Conservation (phyloP, 805 yeast species). For the Hanseniaspora vineae region DNA sequence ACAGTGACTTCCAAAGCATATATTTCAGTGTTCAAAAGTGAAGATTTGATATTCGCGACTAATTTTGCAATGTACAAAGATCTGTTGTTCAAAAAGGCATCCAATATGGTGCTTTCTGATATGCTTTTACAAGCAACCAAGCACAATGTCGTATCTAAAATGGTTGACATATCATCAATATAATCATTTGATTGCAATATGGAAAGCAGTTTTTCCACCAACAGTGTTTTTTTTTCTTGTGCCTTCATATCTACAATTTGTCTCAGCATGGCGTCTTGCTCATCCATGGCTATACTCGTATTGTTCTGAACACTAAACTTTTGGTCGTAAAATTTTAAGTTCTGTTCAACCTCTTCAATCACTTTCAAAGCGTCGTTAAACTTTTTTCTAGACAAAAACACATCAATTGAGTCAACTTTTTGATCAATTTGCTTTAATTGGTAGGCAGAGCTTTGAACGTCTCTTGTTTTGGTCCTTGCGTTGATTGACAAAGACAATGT, state of each 20-base stretch:
- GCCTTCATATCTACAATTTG: constrained; percentile 24
- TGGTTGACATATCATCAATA: constrained; percentile 15
- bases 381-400: constrained; percentile 47
- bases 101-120: constrained; percentile 29
- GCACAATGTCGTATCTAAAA: constrained; percentile 9
- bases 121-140: constrained; percentile 18
- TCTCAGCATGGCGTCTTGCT: constrained; percentile 21
- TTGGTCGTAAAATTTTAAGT: constrained; percentile 22
- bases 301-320: constrained; percentile 2
- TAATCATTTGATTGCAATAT: constrained; percentile 15
- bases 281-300: constrained; percentile 8
- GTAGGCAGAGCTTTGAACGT: constrained; percentile 29
- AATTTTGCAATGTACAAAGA: constrained; percentile 34
- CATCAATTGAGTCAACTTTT: constrained; percentile 55
- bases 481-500: constrained; percentile 51
- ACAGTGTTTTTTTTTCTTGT: constrained; percentile 19
- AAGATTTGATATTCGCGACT: constrained; percentile 31
- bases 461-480: constrained; percentile 41
- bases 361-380: constrained; percentile 32
- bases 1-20: constrained; percentile 51
- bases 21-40: constrained; percentile 39
- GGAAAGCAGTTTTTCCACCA: constrained; percentile 24
- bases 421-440: constrained; percentile 45
- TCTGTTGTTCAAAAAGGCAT: constrained; percentile 35
- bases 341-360: constrained; percentile 8